These are phyloP conservation scores for Brettanomyces anomalus DNA, from an alignment of 805 yeast species.

Conservation along the genomic window DNA sequence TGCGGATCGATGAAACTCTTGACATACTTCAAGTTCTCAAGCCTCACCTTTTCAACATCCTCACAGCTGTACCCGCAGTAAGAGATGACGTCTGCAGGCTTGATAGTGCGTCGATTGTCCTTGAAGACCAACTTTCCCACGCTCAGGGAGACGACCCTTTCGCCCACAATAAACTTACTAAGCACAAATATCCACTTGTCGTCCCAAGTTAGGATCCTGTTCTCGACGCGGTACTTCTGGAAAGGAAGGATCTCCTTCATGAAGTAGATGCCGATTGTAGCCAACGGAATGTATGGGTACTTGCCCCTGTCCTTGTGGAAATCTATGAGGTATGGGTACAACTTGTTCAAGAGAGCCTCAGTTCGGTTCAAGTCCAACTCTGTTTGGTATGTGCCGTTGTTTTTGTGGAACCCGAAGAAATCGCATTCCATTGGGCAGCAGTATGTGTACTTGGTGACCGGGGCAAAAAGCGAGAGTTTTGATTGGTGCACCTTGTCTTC, in stretches of 20 bases:
- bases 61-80: slow-evolving; percentile 48
- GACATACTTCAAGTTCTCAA: slow-evolving; percentile 32
- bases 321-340: slow-evolving; percentile 27
- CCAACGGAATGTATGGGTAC: slow-evolving; percentile 70
- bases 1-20: slow-evolving; percentile 26
- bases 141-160: slow-evolving; percentile 39
- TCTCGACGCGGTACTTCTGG: slow-evolving; percentile 43
- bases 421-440: slow-evolving; percentile 79
- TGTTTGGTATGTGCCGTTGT: slow-evolving; percentile 73
- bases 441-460: slow-evolving; percentile 7
- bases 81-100: slow-evolving; percentile 51
- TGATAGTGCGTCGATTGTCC: slow-evolving; percentile 64
- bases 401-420: slow-evolving; percentile 70
- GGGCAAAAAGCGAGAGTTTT: slow-evolving; percentile 4
- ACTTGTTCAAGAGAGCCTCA: slow-evolving; percentile 44
- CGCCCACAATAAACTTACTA: slow-evolving; percentile 45
- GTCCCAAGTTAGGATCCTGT: slow-evolving; percentile 74
- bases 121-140: slow-evolving; percentile 79
- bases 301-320: slow-evolving; percentile 11
- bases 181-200: slow-evolving; percentile 74
- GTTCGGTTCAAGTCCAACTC: slow-evolving; percentile 79
- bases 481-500: not conserved
- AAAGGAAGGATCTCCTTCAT: slow-evolving; percentile 67
- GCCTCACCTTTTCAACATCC: slow-evolving; percentile 35
- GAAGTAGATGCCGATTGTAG: slow-evolving; percentile 58